Evolutionary conservation across 2,329 filamentous ascomycete genomes (phyloP), one percentile per base, ranked within the genome.

Genomic region (Fusarium incarnatum): DNA sequence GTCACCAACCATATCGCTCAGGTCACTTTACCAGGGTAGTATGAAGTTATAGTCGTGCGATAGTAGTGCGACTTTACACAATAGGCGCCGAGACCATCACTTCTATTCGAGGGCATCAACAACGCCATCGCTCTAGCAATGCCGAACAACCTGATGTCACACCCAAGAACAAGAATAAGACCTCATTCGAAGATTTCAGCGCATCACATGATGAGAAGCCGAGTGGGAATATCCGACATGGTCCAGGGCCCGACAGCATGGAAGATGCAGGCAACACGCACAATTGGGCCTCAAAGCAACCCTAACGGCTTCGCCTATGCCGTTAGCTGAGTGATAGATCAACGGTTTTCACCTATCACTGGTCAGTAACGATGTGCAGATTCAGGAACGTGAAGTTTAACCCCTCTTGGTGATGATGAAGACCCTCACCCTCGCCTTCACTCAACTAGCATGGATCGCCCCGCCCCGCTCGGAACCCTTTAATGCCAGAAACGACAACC

Each of bases 211-310:
- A 71, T 69, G 54, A 47, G 28, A 52, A 57, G 18, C 20, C 27
- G 41, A 53, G 47, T 61, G 50, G 41, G 12, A 65, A 30, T 50
- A 49, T 62, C 53, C 44, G 56, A 69, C 60, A 59, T 57, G 47
- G 50, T 50, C 50, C 46, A 59, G 63, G 64, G 64, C 64, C 68
- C 68, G 54, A 66, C 56, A 66, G 52, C 42, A 32, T 66, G 68
- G 68, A 53, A 37, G 46, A 67, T 20, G 68, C 56, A 56, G 54
- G 54, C 42, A 57, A 71, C 50, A 60, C 68, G 66, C 46, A 45
- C 64, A 63, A 72, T 71, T 71, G 68, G 68, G 64, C 68, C 68
- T 72, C 68, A 55, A 63, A 67, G 56, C 66, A 49, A 61, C 54
- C 40, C 66, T 56, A 32, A 30, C 23, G 48, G 52, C 47, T 45